Conservation (phyloP, 345 rosid genomes). For the Rhodamnia argentea region DNA sequence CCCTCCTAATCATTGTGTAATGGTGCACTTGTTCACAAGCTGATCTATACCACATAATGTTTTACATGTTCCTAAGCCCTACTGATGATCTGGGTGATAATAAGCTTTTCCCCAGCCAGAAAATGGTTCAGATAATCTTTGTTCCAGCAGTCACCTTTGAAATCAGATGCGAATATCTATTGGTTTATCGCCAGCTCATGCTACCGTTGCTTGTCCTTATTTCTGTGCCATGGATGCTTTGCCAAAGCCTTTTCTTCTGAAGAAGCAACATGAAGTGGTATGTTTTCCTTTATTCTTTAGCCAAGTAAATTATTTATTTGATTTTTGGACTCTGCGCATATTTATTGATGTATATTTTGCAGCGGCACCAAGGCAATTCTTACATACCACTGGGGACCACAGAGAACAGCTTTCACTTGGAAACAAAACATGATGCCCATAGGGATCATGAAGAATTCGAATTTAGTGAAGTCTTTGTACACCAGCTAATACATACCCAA, state of each 20-base stretch:
- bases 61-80: slow-evolving; percentile 95
- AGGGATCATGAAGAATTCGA: slow-evolving; percentile 74
- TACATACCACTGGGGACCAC: slow-evolving; percentile 44
- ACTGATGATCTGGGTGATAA: slow-evolving; percentile 86
- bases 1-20: slow-evolving; percentile 62
- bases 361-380: slow-evolving; percentile 83
- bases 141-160: background rate
- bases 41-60: slow-evolving; percentile 80
- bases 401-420: slow-evolving; percentile 66
- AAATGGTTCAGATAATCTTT: slow-evolving; percentile 51
- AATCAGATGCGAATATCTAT: background rate
- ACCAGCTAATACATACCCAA: slow-evolving; percentile 88
- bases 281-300: slow-evolving; percentile 4
- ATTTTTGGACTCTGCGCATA: background rate
- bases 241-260: slow-evolving; percentile 85
- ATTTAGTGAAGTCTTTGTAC: slow-evolving; percentile 88
- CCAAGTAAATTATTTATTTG: background rate
- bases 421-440: slow-evolving; percentile 47
- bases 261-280: slow-evolving; percentile 69
- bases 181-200: slow-evolving; percentile 37
- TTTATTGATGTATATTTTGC: slow-evolving; percentile 10
- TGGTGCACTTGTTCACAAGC: slow-evolving; percentile 92
- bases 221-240: slow-evolving; percentile 92
- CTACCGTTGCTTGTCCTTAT: slow-evolving; percentile 71
- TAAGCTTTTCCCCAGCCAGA: slow-evolving; percentile 69